Conservation (phyloP, 1,284 basidiomycete species). For the Grifola frondosa region DNA sequence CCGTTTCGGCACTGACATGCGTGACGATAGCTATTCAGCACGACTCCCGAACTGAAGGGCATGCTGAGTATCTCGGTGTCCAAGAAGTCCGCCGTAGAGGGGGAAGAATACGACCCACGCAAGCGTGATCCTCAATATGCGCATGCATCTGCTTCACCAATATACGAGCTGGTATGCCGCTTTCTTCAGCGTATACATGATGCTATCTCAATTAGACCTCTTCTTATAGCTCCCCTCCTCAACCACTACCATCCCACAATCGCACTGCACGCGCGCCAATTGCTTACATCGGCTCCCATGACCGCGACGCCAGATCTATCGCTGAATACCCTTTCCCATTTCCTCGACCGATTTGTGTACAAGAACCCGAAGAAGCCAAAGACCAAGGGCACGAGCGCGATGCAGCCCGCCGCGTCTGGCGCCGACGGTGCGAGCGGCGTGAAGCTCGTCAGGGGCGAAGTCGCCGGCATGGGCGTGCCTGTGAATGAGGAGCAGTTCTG, state of each 20-base stretch:
- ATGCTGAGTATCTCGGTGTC: conserved; percentile 55
- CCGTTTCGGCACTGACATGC: background rate
- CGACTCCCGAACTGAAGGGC: conserved; percentile 66
- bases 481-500: conserved; percentile 84
- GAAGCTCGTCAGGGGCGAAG: conserved; percentile 71
- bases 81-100: conserved; percentile 37
- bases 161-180: conserved; percentile 83
- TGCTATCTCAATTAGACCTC: background rate
- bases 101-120: conserved; percentile 74
- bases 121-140: conserved; percentile 94
- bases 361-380: conserved; percentile 91
- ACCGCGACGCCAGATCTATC: conserved; percentile 87
- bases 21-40: conserved; percentile 68
- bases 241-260: conserved; percentile 93
- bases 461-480: conserved; percentile 42
- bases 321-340: conserved; percentile 84
- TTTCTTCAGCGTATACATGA: background rate
- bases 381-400: conserved; percentile 80
- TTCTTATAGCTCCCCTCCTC: conserved; percentile 70
- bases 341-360: conserved; percentile 73
- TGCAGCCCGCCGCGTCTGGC: conserved; percentile 89
- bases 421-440: conserved; percentile 62
- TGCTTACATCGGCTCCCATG: conserved; percentile 70
- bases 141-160: conserved; percentile 76
- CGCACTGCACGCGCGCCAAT: conserved; percentile 82